These are phyloP conservation scores for Phytophthora megakarya DNA, from an alignment of 352 stramenopile species.

Conservation along the genomic window DNA sequence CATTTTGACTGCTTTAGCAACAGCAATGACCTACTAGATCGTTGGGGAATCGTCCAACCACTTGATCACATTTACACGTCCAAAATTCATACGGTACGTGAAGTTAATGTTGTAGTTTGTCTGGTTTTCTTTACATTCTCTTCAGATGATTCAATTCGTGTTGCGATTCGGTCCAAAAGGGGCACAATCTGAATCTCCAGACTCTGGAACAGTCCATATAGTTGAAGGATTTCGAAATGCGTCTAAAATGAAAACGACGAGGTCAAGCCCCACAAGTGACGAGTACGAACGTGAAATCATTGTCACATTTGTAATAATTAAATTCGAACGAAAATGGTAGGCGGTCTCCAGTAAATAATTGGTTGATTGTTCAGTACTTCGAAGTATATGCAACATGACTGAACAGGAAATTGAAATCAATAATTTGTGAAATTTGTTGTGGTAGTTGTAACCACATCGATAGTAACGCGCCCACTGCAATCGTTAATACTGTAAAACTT, in stretches of 20 bases:
- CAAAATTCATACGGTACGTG: slow-evolving; percentile 2
- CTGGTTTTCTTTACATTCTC: neutral
- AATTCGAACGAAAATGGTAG: neutral
- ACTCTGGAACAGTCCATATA: slow-evolving; percentile 15
- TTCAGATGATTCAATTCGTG: neutral
- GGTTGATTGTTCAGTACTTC: too few species aligned
- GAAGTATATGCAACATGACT: too few species aligned
- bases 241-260: slow-evolving; percentile 18
- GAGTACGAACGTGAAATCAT: slow-evolving; percentile 16
- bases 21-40: slow-evolving; percentile 20
- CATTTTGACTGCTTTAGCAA: slow-evolving; percentile 21
- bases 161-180: slow-evolving; percentile 19
- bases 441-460: too few species aligned
- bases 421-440: too few species aligned
- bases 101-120: neutral
- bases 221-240: slow-evolving; percentile 7
- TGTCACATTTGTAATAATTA: slow-evolving; percentile 12
- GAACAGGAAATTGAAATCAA: too few species aligned
- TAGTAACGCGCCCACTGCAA: too few species aligned
- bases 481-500: too few species aligned
- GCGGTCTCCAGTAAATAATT: too few species aligned
- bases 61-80: slow-evolving; percentile 15
- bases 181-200: slow-evolving; percentile 15
- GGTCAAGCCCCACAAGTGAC: slow-evolving; percentile 5
- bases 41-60: slow-evolving; percentile 21